phyloP scores from a whole-genome alignment of 371 early-diverging fungal species.

The Mucor indicus region DNA sequence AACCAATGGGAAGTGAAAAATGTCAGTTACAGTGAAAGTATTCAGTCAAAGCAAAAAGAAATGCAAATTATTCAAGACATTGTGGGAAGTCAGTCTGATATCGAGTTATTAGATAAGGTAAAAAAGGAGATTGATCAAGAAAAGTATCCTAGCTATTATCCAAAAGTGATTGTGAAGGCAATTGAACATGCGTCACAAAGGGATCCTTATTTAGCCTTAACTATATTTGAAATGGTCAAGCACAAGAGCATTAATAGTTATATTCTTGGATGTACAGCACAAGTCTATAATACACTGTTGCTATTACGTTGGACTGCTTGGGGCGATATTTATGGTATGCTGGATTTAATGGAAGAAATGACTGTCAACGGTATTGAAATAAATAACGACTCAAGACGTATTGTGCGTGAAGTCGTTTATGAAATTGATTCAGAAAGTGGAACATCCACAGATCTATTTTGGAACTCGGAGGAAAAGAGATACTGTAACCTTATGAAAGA shows the following conservation, averaged over 20 bases:
- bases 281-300: constrained; percentile 37
- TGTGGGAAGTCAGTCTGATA: constrained; percentile 1
- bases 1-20: background rate
- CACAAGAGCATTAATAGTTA: constrained; percentile 33
- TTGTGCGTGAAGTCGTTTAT: constrained; percentile 17
- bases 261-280: constrained; percentile 36
- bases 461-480: constrained; percentile 36
- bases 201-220: constrained; percentile 46
- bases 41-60: constrained; percentile 11
- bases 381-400: constrained; percentile 24
- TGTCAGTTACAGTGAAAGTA: constrained; percentile 2
- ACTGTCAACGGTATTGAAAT: constrained; percentile 30
- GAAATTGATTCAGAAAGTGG: constrained; percentile 26
- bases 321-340: constrained; percentile 40
- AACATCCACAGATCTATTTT: constrained; percentile 7
- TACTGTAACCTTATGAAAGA: constrained; percentile 31
- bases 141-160: constrained; percentile 32
- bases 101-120: constrained; percentile 8
- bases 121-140: constrained; percentile 8
- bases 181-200: constrained; percentile 28
- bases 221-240: constrained; percentile 47
- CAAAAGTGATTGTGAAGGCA: constrained; percentile 22
- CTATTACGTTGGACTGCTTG: constrained; percentile 32
- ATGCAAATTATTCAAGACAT: constrained; percentile 4
- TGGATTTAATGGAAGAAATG: constrained; percentile 43